Base-by-base conservation (phyloP, 192 early-diverging fungal genomes). In the Coemansia biformis region DNA sequence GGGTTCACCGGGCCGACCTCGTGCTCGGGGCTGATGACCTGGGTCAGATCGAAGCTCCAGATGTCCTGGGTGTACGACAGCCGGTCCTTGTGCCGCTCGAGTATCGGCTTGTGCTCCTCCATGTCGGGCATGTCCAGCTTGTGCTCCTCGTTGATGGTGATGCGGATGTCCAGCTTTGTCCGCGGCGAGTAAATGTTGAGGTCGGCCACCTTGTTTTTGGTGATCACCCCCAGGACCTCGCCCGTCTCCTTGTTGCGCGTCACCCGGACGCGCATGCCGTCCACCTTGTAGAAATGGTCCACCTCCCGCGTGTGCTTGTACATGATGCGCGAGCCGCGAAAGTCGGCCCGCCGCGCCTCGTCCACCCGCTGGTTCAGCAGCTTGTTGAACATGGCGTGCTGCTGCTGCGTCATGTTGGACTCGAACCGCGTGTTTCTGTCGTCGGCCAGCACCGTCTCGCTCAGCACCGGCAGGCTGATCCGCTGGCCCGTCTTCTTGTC, bases 1-100 rank as follows among this genome's bases (percentile, higher is more conserved):
- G 59, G 62, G 42, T 62, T 77, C 43, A 51, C 48, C 18, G 63
- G 59, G 19, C 53, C 59, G 11, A 38, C 29, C 43, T 66, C 55
- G 31, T 57, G 67, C 38, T 57, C 70, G 38, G 66, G 74, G 64
- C 49, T 79, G 34, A 63, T 37, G 5, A 93, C 90, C 63, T 92
- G 88, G 0, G 93, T 96, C 24, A 96, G 71, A 54, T 96, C 93
- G 43, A 96, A 79, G 51, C 81, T 81, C 48, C 90, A 81, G n/a
- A 82, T 72, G 43, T 88, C 82, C 70, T 88, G 88, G 19, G 78
- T 73, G 57, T 96, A 96, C 6, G 86, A 88, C 47, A 96, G 50
- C 21, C 93, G 79, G 53, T 96, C 88, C 63, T 96, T 96, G 48
- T 87, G 77, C 10, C 93, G 83, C 60, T 85, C 78, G 61, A 68